phyloP scores from a whole-genome alignment of 345 rosid genomes.

The Boechera retrofracta region DNA sequence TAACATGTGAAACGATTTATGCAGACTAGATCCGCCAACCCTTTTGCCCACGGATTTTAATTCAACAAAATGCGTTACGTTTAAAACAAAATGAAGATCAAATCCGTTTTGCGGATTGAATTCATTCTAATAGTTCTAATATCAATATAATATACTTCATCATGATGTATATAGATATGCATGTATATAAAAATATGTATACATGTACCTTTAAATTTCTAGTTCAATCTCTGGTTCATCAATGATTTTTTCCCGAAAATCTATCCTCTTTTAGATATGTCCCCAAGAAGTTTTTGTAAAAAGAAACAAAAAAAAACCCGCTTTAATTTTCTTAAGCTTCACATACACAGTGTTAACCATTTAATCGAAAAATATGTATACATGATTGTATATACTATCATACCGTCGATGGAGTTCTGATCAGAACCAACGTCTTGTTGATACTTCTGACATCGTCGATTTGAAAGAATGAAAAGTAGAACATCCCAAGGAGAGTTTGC shows the following conservation, averaged over 20 bases:
- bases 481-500: constrained; percentile 40
- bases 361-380: neutral
- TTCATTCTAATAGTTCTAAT: constrained; percentile 1
- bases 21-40: neutral
- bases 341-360: neutral
- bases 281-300: neutral
- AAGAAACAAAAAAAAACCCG: neutral
- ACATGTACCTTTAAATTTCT: neutral
- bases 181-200: neutral
- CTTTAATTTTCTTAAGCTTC: neutral
- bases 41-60: constrained; percentile 1
- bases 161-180: neutral
- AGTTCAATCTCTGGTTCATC: no score
- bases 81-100: neutral
- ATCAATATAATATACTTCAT: neutral
- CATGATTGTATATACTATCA: neutral
- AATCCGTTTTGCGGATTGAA: neutral
- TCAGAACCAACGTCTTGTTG: neutral
- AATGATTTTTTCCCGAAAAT: no score
- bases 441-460: neutral
- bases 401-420: constrained; percentile 19
- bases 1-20: neutral
- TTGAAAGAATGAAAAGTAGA: neutral
- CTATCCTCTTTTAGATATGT: neutral
- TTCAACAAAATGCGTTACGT: constrained; percentile 6